Evolutionary conservation across 192 early-diverging fungal species (phyloP).

Genomic region (Podila minutissima): DNA sequence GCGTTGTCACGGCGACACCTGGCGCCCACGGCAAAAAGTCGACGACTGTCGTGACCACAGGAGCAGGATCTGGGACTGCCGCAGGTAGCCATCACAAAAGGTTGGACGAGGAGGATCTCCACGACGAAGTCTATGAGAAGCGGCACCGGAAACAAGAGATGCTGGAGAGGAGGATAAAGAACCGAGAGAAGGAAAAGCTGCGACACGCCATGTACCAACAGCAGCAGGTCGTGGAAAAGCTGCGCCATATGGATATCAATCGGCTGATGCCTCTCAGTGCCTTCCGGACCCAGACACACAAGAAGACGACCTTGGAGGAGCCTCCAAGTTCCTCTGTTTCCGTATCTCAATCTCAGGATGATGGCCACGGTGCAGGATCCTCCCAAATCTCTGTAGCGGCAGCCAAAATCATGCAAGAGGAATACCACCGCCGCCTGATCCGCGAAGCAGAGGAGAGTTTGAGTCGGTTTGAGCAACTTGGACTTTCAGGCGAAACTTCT

Average conservation of each 20-base stretch:
- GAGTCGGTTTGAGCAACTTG: conserved; percentile 57
- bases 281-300: conserved; percentile 38
- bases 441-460: conserved; percentile 60
- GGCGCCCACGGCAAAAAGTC: conserved; percentile 16
- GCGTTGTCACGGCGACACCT: conserved; percentile 9
- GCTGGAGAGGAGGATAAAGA: conserved; percentile 66
- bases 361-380: conserved; percentile 10
- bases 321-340: neutral
- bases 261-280: conserved; percentile 54
- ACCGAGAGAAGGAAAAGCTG: conserved; percentile 64
- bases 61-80: neutral
- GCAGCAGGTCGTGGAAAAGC: conserved; percentile 56
- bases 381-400: conserved; percentile 24
- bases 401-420: conserved; percentile 36
- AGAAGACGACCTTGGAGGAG: too few relatives aligned
- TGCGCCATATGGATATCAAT: conserved; percentile 60
- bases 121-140: conserved; percentile 58
- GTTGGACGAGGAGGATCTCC: conserved; percentile 28
- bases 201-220: conserved; percentile 66
- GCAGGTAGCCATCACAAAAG: neutral
- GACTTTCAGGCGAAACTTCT: conserved; percentile 43
- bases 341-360: conserved; percentile 26
- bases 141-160: conserved; percentile 63
- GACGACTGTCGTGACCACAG: conserved; percentile 24
- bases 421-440: conserved; percentile 51